Evolutionary conservation across 2,329 filamentous ascomycete genomes (phyloP).

Genomic region (Fusarium sp.): DNA sequence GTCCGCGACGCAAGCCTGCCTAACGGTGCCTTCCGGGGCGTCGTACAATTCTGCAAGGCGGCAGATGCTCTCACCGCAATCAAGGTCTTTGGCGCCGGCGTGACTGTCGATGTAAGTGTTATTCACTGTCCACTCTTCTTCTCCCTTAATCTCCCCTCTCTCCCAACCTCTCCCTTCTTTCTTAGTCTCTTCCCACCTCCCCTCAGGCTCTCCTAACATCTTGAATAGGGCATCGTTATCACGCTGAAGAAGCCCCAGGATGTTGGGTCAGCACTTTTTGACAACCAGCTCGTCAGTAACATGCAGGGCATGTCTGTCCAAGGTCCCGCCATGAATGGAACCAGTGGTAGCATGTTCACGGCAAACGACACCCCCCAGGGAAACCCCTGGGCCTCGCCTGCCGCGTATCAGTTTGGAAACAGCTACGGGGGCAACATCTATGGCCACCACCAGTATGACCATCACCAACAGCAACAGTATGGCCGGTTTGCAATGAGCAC

Average conservation of each 20-base stretch:
- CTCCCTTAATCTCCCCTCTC: slow-evolving; percentile 23
- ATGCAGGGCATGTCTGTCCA: slow-evolving; percentile 36
- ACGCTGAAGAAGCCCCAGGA: background rate
- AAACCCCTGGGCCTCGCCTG: background rate
- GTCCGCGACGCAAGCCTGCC: slow-evolving; percentile 55
- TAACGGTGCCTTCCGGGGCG: slow-evolving; percentile 57
- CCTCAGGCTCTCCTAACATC: background rate
- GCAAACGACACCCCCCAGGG: slow-evolving; percentile 40
- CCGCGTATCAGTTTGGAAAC: slow-evolving; percentile 47
- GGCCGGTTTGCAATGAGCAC: too few relatives aligned
- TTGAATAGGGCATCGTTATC: background rate
- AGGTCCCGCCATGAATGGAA: background rate
- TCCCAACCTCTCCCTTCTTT: too few relatives aligned
- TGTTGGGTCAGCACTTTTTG: background rate
- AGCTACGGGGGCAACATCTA: too few relatives aligned
- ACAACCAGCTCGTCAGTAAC: slow-evolving; percentile 12
- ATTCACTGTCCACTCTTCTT: background rate
- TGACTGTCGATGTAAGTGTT: slow-evolving; percentile 43
- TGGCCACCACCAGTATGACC: too few relatives aligned
- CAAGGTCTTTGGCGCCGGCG: slow-evolving; percentile 46
- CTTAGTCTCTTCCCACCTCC: background rate
- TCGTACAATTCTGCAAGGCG: slow-evolving; percentile 65
- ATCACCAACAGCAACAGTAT: slow-evolving; percentile 44
- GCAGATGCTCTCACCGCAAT: slow-evolving; percentile 56
- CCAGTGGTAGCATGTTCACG: slow-evolving; percentile 42